phyloP scores from a whole-genome alignment of 202 grass and related monocot genomes.

The Brachypodium distachyon region DNA sequence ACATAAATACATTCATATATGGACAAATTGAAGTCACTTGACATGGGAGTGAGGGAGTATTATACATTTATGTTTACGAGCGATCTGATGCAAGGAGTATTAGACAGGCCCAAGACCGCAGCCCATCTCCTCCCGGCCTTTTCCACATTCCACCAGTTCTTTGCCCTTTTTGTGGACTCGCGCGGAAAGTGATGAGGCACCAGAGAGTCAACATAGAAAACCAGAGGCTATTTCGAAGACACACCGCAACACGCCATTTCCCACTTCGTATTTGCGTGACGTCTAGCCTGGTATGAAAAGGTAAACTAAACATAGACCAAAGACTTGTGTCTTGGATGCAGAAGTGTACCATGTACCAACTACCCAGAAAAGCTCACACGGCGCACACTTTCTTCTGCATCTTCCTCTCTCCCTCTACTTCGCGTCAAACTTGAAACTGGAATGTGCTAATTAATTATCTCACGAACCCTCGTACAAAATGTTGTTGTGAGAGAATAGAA shows the following conservation, averaged over 20 bases:
- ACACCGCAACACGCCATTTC: background rate
- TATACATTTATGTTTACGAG: no score
- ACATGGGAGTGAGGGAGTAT: no score
- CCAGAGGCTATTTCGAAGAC: background rate
- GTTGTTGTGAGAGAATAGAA: no score
- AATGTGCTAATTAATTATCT: no score
- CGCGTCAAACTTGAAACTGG: background rate
- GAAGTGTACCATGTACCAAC: background rate
- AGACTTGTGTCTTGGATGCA: background rate
- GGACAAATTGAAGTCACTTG: no score
- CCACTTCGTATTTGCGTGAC: no score
- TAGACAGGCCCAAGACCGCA: background rate
- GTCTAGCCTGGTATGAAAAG: background rate
- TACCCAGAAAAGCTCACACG: background rate
- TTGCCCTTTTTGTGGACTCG: background rate
- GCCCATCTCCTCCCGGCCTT: no score
- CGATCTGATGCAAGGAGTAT: background rate
- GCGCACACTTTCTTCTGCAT: background rate
- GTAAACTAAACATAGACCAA: background rate
- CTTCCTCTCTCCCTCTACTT: background rate
- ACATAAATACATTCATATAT: no score
- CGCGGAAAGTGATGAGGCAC: background rate
- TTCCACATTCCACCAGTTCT: background rate
- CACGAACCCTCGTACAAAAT: no score
- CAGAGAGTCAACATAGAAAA: background rate